phyloP scores from a whole-genome alignment of 2,329 filamentous ascomycete species.

The Metarhizium guizhouense region DNA sequence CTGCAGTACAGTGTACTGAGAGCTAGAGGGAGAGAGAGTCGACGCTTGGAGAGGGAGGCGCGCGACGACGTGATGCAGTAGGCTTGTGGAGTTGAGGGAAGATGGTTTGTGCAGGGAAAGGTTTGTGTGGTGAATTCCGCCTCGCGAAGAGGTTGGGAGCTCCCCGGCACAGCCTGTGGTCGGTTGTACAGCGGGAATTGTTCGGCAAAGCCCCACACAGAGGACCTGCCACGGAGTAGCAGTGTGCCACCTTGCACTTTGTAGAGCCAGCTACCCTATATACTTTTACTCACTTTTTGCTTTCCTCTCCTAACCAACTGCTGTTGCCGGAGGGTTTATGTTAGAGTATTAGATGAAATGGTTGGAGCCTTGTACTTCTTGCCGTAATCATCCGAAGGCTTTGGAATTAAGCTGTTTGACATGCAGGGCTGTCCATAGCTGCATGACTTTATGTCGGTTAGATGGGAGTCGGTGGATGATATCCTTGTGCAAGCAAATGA shows the following conservation, averaged over 20 bases:
- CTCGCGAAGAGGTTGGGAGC: slow-evolving; percentile 18
- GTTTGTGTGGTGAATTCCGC: slow-evolving; percentile 19
- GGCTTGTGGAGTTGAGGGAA: slow-evolving; percentile 5
- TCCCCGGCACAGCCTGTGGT: slow-evolving; percentile 10
- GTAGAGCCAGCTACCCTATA: neutral
- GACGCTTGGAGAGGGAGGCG: slow-evolving; percentile 1
- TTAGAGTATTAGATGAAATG: too few relatives aligned
- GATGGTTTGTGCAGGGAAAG: slow-evolving; percentile 20
- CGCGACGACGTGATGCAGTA: slow-evolving; percentile 1
- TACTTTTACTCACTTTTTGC: too few relatives aligned
- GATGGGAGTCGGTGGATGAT: neutral
- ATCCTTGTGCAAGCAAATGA: neutral
- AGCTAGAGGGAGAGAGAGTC: neutral
- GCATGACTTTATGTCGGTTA: neutral
- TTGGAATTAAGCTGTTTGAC: too few relatives aligned
- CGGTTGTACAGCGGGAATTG: slow-evolving; percentile 14
- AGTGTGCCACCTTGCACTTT: neutral
- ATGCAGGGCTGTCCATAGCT: too few relatives aligned
- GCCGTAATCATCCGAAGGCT: too few relatives aligned
- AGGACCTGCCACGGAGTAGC: too few relatives aligned
- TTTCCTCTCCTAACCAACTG: too few relatives aligned
- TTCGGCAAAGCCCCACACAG: slow-evolving; percentile 8
- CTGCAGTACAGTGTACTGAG: neutral
- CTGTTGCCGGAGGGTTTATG: too few relatives aligned
- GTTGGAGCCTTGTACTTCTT: too few relatives aligned